These are phyloP conservation scores for Apiospora saccharicola DNA, from an alignment of 2,329 filamentous ascomycete species.

Conservation along the genomic window DNA sequence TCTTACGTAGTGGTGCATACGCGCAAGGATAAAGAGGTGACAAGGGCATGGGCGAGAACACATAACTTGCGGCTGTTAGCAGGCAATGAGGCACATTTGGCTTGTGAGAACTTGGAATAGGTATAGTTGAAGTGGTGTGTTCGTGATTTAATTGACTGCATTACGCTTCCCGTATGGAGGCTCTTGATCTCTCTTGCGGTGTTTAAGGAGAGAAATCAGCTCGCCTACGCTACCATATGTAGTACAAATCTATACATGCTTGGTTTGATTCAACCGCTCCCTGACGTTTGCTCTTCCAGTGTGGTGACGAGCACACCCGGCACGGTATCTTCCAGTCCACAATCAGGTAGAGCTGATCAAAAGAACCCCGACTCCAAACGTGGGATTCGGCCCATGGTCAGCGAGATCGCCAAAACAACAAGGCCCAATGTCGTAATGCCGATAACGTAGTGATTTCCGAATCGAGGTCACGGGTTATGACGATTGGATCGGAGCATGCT, in stretches of 20 bases:
- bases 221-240: no score
- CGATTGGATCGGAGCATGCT: neutral
- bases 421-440: neutral
- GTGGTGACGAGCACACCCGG: neutral
- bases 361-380: neutral
- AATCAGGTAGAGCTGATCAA: neutral
- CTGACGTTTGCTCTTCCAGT: neutral
- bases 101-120: conserved; percentile 22
- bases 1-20: neutral
- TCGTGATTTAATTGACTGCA: neutral
- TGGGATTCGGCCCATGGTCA: neutral
- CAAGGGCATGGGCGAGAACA: conserved; percentile 19
- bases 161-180: neutral
- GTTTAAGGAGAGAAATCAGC: no score
- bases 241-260: no score
- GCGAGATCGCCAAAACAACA: neutral
- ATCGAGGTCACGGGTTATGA: neutral
- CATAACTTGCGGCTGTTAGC: conserved; percentile 23
- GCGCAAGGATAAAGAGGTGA: neutral
- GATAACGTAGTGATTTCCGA: no score
- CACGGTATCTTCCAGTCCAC: neutral
- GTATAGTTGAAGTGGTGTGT: neutral
- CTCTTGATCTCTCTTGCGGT: no score
- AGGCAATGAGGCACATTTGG: conserved; percentile 24
- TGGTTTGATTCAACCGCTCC: no score